Conservation (phyloP, 139 green algal species). For the Tetradesmus lagerheimii region DNA sequence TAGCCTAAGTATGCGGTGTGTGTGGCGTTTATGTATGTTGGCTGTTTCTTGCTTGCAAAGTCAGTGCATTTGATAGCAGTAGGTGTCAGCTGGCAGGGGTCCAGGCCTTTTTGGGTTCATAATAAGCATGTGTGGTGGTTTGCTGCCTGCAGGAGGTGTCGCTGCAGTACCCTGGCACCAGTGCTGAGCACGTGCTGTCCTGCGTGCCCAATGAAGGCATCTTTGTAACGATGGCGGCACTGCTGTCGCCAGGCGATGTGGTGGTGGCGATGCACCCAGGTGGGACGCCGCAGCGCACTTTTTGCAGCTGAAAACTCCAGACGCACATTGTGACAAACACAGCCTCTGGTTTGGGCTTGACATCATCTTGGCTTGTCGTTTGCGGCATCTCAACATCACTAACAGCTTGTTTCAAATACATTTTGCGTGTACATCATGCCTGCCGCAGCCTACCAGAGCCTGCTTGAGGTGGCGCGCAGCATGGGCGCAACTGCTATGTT, state of each 20-base stretch:
- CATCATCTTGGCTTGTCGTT: too few relatives aligned
- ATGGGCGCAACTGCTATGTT: neutral
- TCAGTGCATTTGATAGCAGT: too few relatives aligned
- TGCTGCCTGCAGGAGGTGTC: conserved; percentile 17
- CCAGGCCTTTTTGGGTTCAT: too few relatives aligned
- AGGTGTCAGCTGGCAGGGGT: too few relatives aligned
- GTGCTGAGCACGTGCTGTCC: conserved; percentile 40
- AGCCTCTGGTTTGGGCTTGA: too few relatives aligned
- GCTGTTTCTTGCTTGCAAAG: too few relatives aligned
- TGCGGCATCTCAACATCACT: neutral
- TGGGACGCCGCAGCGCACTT: neutral
- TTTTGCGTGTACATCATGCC: neutral
- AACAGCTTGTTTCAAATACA: too few relatives aligned
- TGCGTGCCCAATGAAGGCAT: conserved; percentile 55
- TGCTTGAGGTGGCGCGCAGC: conserved; percentile 21
- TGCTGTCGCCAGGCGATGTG: conserved; percentile 58
- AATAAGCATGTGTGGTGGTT: neutral
- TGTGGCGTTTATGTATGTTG: too few relatives aligned
- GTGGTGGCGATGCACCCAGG: conserved; percentile 51
- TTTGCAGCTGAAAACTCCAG: too few relatives aligned
- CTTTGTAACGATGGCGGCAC: conserved; percentile 62
- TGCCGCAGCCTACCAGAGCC: conserved; percentile 44
- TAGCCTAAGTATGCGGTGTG: too few relatives aligned
- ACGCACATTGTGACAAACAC: too few relatives aligned
- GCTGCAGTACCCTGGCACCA: conserved; percentile 5